Conservation (phyloP, 1,284 basidiomycete species). For the Erythrobasidium hasegawianum region DNA sequence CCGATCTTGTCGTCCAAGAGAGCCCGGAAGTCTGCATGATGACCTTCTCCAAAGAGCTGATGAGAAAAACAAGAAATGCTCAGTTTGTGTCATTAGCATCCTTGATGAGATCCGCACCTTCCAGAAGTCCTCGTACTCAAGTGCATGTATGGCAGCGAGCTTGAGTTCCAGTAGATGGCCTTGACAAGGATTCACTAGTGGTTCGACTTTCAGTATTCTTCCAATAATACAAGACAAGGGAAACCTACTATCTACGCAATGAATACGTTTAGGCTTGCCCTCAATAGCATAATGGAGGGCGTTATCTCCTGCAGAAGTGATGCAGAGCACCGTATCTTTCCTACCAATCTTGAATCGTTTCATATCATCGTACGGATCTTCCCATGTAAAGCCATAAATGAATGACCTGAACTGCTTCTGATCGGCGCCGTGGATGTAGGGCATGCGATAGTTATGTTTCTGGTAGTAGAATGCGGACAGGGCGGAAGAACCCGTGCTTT, state of each 20-base stretch:
- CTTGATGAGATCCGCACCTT: background rate
- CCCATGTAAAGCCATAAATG: conserved; percentile 67
- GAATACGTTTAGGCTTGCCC: conserved; percentile 59
- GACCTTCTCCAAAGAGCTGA: conserved; percentile 65
- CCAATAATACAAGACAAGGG: conserved; percentile 52
- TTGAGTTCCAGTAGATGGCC: conserved; percentile 76
- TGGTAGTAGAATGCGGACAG: conserved; percentile 69
- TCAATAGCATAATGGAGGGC: conserved; percentile 74
- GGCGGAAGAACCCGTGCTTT: conserved; percentile 33
- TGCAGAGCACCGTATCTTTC: conserved; percentile 68
- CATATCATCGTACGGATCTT: conserved; percentile 75
- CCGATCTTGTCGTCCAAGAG: conserved; percentile 66
- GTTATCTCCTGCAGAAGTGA: conserved; percentile 77
- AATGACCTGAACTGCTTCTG: conserved; percentile 66
- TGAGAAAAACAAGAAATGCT: too few species aligned
- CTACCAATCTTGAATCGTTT: conserved; percentile 60
- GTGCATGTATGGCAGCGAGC: conserved; percentile 62
- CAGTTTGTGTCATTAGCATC: background rate
- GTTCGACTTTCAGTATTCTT: conserved; percentile 44
- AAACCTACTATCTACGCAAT: conserved; percentile 66
- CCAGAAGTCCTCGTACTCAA: conserved; percentile 69
- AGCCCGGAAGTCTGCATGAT: conserved; percentile 60
- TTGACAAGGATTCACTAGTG: conserved; percentile 56
- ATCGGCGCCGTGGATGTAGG: conserved; percentile 68
- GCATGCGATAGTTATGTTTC: conserved; percentile 58